A percentile compares a stretch with the other conserved stretches of the same genome.
phyloP scores from a whole-genome alignment of 2,329 filamentous ascomycete species.

The Aspergillus persii region DNA sequence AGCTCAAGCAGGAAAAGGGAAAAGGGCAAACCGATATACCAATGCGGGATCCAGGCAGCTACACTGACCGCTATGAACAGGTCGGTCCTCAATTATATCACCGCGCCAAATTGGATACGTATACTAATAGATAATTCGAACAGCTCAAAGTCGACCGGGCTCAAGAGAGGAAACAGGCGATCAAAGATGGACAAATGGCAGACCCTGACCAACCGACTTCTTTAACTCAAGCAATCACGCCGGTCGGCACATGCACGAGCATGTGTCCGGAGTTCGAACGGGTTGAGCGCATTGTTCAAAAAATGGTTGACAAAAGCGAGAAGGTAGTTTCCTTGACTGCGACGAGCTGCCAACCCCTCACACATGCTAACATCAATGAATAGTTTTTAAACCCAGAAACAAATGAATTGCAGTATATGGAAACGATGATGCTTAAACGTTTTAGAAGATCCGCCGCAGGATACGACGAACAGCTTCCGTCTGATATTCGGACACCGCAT shows the following conservation, averaged over 20 bases:
- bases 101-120: neutral
- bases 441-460: constrained; percentile 63
- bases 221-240: constrained; percentile 60
- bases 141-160: constrained; percentile 52
- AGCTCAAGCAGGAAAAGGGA: constrained; percentile 10
- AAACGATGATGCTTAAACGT: constrained; percentile 59
- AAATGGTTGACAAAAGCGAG: constrained; percentile 61
- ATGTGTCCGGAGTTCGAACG: constrained; percentile 66
- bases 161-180: constrained; percentile 51
- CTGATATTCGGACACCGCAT: constrained; percentile 60
- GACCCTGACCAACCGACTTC: constrained; percentile 61
- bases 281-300: constrained; percentile 60
- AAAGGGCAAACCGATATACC: neutral
- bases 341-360: neutral
- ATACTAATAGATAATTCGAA: constrained; percentile 1
- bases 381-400: constrained; percentile 38
- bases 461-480: constrained; percentile 61
- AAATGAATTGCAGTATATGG: constrained; percentile 33
- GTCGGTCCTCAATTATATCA: constrained; percentile 21
- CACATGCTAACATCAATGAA: constrained; percentile 11
- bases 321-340: constrained; percentile 37
- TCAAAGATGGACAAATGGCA: constrained; percentile 53
- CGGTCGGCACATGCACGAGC: constrained; percentile 59
- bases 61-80: constrained; percentile 38
- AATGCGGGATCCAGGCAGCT: constrained; percentile 13